These are phyloP conservation scores for Clonostachys rhizophaga DNA, from an alignment of 2,329 filamentous ascomycete species.

Conservation along the genomic window DNA sequence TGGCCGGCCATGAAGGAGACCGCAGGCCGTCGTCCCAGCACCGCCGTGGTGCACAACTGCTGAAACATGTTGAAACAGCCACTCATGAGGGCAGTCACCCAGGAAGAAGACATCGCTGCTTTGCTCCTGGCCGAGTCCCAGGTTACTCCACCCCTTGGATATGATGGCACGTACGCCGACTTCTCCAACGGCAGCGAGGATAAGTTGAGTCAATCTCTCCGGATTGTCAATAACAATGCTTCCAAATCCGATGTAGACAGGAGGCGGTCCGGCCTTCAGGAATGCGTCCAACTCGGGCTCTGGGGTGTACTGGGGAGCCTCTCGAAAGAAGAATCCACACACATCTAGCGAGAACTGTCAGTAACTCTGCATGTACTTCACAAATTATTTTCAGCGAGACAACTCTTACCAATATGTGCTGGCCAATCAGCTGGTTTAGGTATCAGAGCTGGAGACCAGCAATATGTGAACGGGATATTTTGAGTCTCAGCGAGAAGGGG, in stretches of 20 bases:
- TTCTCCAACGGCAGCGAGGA: constrained; percentile 51
- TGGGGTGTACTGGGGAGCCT: constrained; percentile 29
- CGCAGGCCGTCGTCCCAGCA: constrained; percentile 61
- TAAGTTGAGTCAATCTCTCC: constrained; percentile 48
- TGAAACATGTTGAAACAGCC: constrained; percentile 55
- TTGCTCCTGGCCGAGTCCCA: constrained; percentile 42
- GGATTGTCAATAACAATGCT: constrained; percentile 63
- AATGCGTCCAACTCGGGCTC: constrained; percentile 49
- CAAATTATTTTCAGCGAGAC: constrained; percentile 47
- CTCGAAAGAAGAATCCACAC: constrained; percentile 11
- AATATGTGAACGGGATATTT: constrained; percentile 63
- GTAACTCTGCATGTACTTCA: constrained; percentile 23
- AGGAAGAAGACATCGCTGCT: constrained; percentile 53
- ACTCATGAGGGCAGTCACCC: constrained; percentile 60
- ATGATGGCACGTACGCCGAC: constrained; percentile 56
- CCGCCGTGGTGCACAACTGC: constrained; percentile 62
- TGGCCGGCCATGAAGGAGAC: constrained; percentile 52
- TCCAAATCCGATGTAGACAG: constrained; percentile 63
- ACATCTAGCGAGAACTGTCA: constrained; percentile 5
- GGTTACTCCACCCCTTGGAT: constrained; percentile 60
- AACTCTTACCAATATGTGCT: constrained; percentile 40
- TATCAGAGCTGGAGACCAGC: constrained; percentile 63
- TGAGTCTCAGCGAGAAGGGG: constrained; percentile 59
- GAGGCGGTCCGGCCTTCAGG: constrained; percentile 49
- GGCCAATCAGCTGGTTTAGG: constrained; percentile 62